Evolutionary conservation across 768 basidiomycete species (phyloP).

Genomic region (Pulveroboletus ravenelii): DNA sequence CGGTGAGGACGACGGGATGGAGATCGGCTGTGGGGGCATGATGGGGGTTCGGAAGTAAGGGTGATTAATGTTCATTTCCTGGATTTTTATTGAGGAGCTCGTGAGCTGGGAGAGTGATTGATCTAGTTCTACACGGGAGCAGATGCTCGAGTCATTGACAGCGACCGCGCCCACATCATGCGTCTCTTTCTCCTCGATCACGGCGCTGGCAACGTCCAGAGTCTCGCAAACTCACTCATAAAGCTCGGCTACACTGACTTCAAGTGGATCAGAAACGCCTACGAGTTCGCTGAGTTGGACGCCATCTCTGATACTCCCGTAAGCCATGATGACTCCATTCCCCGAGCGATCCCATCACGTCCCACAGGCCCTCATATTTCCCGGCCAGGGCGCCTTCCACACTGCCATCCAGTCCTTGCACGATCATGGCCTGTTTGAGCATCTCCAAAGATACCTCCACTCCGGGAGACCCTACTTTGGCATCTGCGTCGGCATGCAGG

Average conservation of each 20-base stretch:
- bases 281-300: constrained; percentile 65
- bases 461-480: constrained; percentile 94
- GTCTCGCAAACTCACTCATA: constrained; percentile 85
- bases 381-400: constrained; percentile 92
- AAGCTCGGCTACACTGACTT: constrained; percentile 77
- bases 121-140: too few relatives aligned
- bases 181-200: constrained; percentile 90
- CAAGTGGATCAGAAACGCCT: constrained; percentile 77
- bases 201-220: constrained; percentile 92
- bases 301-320: constrained; percentile 49
- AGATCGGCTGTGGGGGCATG: constrained; percentile 47
- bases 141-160: too few relatives aligned
- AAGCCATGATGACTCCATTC: constrained; percentile 34
- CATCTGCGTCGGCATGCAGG: constrained; percentile 98
- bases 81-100: constrained; percentile 6
- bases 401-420: constrained; percentile 77
- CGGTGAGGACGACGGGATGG: constrained; percentile 33
- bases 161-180: constrained; percentile 28
- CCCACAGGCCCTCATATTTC: constrained; percentile 85
- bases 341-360: constrained; percentile 8
- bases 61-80: constrained; percentile 6
- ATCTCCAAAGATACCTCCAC: constrained; percentile 73
- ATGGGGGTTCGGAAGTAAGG: constrained; percentile 13
- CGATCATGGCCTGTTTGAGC: constrained; percentile 69
- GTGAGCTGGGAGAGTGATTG: background rate